Percentiles rank a stretch among this genome's conserved stretches.
phyloP scores from a whole-genome alignment of 1,284 basidiomycete species.

The Cryptococcus maquisensis region DNA sequence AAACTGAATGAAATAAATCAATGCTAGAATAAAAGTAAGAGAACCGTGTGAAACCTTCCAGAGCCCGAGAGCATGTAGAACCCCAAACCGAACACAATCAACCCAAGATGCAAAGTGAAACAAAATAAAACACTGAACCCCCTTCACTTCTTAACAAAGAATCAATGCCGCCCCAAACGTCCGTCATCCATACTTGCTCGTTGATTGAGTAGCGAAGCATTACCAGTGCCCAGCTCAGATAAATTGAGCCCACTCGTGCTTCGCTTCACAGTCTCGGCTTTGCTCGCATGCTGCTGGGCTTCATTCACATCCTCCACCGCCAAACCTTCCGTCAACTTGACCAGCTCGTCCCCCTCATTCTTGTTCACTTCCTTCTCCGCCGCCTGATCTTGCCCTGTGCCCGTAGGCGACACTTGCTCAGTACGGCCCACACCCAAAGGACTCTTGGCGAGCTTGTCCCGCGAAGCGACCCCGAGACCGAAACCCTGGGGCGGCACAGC shows the following conservation, averaged over 20 bases:
- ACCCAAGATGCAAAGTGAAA: not conserved
- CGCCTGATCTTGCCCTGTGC: not conserved
- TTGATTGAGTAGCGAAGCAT: not conserved
- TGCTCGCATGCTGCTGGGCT: constrained; percentile 2
- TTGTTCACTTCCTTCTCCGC: not conserved
- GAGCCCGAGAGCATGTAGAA: not conserved
- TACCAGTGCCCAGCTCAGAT: not conserved
- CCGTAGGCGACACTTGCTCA: constrained; percentile 27
- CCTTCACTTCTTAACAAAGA: too few relatives aligned
- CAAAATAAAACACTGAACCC: not conserved
- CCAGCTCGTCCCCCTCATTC: not conserved
- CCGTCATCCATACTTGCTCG: constrained; percentile 26
- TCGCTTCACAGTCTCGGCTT: constrained; percentile 2
- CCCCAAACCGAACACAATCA: not conserved
- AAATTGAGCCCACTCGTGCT: not conserved
- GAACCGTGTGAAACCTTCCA: not conserved
- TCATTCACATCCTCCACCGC: not conserved
- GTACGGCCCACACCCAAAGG: constrained; percentile 20
- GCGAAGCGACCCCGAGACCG: not conserved
- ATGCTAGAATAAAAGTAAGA: not conserved
- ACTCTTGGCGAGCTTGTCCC: not conserved
- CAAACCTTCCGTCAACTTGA: not conserved
- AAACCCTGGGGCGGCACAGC: not conserved
- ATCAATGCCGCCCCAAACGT: constrained; percentile 11
- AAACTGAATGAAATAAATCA: not conserved